Conservation (phyloP, 2,329 filamentous ascomycete species). For the Cercospora zeae-maydis region DNA sequence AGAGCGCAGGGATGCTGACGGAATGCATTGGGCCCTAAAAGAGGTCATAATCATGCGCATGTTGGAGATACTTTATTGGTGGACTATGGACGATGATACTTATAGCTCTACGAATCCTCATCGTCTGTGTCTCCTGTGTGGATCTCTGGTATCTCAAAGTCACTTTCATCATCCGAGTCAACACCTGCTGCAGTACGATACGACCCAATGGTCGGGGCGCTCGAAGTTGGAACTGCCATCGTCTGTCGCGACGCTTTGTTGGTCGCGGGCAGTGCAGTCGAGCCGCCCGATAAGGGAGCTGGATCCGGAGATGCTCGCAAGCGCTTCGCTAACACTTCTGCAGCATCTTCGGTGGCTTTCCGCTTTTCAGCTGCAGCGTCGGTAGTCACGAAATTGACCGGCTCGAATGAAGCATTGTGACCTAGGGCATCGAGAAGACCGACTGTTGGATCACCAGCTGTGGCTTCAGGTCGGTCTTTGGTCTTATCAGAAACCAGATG, state of each 20-base stretch:
- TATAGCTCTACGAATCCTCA: neutral
- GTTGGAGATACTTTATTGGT: too few relatives aligned
- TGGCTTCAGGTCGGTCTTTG: neutral
- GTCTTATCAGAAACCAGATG: neutral
- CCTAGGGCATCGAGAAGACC: slow-evolving; percentile 14
- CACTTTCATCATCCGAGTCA: slow-evolving; percentile 31
- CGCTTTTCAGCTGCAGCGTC: slow-evolving; percentile 9
- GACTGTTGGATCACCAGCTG: neutral
- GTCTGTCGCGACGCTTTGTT: neutral
- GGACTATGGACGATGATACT: too few relatives aligned
- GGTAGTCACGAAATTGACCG: slow-evolving; percentile 5
- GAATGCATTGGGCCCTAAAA: neutral
- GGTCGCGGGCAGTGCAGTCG: neutral
- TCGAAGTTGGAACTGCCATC: slow-evolving; percentile 2
- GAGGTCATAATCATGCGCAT: too few relatives aligned
- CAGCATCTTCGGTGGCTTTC: slow-evolving; percentile 10
- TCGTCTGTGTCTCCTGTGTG: slow-evolving; percentile 7
- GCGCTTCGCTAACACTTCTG: slow-evolving; percentile 20
- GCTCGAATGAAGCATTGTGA: slow-evolving; percentile 11
- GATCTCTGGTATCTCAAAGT: slow-evolving; percentile 37
- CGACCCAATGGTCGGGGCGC: slow-evolving; percentile 9
- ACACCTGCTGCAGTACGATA: slow-evolving; percentile 16
- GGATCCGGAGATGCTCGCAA: slow-evolving; percentile 22
- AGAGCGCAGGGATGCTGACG: neutral
- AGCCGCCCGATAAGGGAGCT: neutral